A percentile compares a stretch with the other conserved stretches of the same genome.
These are phyloP conservation scores for Ilyonectria sp. DNA, from an alignment of 2,329 filamentous ascomycete genomes.

Conservation along the genomic window DNA sequence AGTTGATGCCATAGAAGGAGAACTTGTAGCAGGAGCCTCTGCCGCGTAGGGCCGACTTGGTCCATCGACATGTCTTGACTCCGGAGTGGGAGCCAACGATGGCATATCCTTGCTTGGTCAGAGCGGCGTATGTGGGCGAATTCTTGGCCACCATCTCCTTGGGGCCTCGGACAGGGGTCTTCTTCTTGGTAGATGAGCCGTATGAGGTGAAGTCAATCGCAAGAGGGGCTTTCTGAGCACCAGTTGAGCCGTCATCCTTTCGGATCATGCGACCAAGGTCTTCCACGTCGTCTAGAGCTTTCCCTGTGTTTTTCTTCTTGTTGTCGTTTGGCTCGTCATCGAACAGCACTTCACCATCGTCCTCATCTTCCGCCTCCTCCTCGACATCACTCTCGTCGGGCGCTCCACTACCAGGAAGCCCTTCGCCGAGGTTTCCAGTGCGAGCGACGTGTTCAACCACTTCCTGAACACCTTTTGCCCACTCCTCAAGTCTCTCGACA, in stretches of 20 bases:
- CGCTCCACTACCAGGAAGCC: conserved; percentile 85
- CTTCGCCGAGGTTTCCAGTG: conserved; percentile 73
- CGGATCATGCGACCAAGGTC: conserved; percentile 81
- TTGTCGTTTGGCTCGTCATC: conserved; percentile 57
- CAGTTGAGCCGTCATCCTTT: conserved; percentile 53
- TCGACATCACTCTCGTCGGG: conserved; percentile 89
- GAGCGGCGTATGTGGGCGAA: conserved; percentile 88
- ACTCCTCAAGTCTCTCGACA: conserved; percentile 78
- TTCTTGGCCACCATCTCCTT: conserved; percentile 97
- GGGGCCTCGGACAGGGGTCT: conserved; percentile 59
- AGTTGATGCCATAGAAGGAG: conserved; percentile 96
- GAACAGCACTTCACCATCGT: conserved; percentile 66
- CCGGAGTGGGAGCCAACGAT: conserved; percentile 97
- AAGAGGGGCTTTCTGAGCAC: conserved; percentile 64
- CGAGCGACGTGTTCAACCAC: conserved; percentile 75
- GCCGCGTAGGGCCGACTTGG: conserved; percentile 94
- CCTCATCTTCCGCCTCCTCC: conserved; percentile 71
- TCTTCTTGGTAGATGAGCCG: conserved; percentile 64
- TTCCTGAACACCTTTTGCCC: conserved; percentile 81
- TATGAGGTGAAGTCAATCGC: conserved; percentile 91
- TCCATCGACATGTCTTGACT: conserved; percentile 99
- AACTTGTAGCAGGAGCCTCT: conserved; percentile 98
- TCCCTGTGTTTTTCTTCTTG: conserved; percentile 56
- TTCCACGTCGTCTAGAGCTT: conserved; percentile 83
- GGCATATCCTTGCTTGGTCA: conserved; percentile 97